These are phyloP conservation scores for Yarrowia sp. DNA, from an alignment of 805 yeast genomes.

Conservation along the genomic window DNA sequence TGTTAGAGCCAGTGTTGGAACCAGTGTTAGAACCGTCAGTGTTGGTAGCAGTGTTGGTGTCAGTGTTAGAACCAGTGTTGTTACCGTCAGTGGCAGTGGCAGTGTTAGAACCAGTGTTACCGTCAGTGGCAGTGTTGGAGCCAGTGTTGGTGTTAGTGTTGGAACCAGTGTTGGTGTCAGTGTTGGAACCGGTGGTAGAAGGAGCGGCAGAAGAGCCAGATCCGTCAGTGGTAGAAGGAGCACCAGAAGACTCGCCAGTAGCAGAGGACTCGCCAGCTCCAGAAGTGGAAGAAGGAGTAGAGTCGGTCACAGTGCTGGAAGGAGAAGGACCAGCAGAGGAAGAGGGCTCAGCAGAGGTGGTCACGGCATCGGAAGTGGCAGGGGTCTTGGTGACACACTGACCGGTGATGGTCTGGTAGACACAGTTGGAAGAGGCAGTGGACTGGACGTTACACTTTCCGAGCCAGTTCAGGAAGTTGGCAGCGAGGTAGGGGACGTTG, in stretches of 20 bases:
- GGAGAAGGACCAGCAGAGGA: neutral
- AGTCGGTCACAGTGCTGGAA: constrained; percentile 15
- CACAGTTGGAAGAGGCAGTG: constrained; percentile 8
- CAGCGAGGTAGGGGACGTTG: constrained; percentile 22
- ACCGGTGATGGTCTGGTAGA: constrained; percentile 24
- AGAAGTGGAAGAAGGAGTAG: constrained; percentile 2
- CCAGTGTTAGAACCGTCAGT: too few species aligned
- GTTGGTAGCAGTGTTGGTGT: neutral
- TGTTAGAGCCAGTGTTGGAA: too few species aligned
- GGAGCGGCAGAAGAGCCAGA: neutral
- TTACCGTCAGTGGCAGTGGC: too few species aligned
- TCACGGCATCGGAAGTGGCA: neutral
- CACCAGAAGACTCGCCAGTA: neutral
- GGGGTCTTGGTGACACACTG: constrained; percentile 5
- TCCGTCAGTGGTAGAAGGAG: neutral
- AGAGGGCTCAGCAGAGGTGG: constrained; percentile 15
- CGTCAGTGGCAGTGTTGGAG: neutral
- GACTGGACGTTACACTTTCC: constrained; percentile 8
- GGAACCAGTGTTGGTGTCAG: neutral
- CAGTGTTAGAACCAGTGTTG: constrained; percentile 9
- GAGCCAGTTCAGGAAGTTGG: constrained; percentile 29
- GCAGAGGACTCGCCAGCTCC: neutral
- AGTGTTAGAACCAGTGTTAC: too few species aligned
- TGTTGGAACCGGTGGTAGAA: neutral
- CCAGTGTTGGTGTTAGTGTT: neutral